These are phyloP conservation scores for Datura wrightii DNA, from an alignment of 257 asterid species.

Conservation along the genomic window DNA sequence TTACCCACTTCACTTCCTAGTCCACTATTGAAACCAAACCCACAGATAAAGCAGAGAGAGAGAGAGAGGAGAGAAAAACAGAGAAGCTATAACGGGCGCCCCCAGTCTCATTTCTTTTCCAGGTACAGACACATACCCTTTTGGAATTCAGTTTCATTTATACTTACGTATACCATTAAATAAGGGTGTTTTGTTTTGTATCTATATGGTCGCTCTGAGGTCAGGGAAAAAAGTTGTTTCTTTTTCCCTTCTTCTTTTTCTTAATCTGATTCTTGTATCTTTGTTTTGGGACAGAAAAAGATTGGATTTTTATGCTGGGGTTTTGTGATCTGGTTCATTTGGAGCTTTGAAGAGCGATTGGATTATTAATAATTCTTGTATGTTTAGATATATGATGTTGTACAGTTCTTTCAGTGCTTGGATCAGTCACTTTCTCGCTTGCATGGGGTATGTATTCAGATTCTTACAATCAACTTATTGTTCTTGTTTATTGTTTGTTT, in stretches of 20 bases:
- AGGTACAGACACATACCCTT: constrained; percentile 19
- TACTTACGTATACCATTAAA: not conserved
- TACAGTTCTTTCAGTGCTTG: constrained; percentile 67
- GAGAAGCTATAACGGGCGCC: not conserved
- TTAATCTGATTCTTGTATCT: constrained; percentile 17
- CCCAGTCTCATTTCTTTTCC: not conserved
- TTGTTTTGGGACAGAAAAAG: constrained; percentile 11
- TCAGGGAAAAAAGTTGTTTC: not conserved
- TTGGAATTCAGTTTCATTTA: constrained; percentile 26
- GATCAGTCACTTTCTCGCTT: constrained; percentile 70
- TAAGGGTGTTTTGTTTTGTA: not conserved
- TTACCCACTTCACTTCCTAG: constrained; percentile 21
- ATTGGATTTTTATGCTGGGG: constrained; percentile 35
- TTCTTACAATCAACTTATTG: constrained; percentile 28
- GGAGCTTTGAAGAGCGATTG: constrained; percentile 26
- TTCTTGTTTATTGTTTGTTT: not conserved
- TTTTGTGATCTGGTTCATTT: constrained; percentile 35
- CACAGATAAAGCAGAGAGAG: constrained; percentile 27
- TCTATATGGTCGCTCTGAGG: not conserved
- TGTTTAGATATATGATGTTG: constrained; percentile 59
- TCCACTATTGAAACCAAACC: not conserved
- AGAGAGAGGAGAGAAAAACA: not conserved
- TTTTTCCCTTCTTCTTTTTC: not conserved
- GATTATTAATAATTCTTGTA: constrained; percentile 21
- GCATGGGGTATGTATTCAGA: constrained; percentile 77